Conservation (phyloP, 768 basidiomycete species). For the Crassisporium funariophilum region DNA sequence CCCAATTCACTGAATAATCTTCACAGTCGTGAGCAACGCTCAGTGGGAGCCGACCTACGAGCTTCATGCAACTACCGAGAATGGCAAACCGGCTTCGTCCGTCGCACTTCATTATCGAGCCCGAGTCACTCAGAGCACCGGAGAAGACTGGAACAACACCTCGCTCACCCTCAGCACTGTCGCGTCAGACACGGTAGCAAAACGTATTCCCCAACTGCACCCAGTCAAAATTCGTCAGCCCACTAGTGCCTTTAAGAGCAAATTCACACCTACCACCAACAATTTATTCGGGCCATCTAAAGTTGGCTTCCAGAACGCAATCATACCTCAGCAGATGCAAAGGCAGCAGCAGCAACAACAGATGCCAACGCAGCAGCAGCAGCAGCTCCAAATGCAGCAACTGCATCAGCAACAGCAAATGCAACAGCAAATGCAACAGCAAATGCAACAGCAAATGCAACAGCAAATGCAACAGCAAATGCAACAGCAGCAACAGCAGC, state of each 20-base stretch:
- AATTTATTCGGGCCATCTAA: too few species aligned
- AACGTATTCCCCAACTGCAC: conserved; percentile 35
- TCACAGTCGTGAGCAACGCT: conserved; percentile 51
- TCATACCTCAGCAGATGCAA: too few species aligned
- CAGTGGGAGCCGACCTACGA: conserved; percentile 61
- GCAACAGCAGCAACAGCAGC: conserved; percentile 20
- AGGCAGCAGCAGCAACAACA: conserved; percentile 11
- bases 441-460: too few species aligned
- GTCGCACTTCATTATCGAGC: conserved; percentile 59
- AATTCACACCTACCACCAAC: background rate
- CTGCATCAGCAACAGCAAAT: conserved; percentile 5
- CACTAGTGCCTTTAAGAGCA: background rate
- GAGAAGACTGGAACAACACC: conserved; percentile 61
- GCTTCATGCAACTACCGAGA: conserved; percentile 51
- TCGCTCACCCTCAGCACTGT: conserved; percentile 56
- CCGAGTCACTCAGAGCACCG: conserved; percentile 52
- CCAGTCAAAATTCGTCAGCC: conserved; percentile 32
- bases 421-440: too few species aligned
- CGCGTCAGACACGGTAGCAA: conserved; percentile 33
- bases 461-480: conserved; percentile 10
- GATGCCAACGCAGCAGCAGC: conserved; percentile 1
- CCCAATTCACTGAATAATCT: background rate
- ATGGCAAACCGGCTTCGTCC: conserved; percentile 43
- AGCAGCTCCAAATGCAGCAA: too few species aligned
- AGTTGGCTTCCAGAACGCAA: too few species aligned